Evolutionary conservation across 768 basidiomycete species (phyloP).

Genomic region (Podaxis sp.): DNA sequence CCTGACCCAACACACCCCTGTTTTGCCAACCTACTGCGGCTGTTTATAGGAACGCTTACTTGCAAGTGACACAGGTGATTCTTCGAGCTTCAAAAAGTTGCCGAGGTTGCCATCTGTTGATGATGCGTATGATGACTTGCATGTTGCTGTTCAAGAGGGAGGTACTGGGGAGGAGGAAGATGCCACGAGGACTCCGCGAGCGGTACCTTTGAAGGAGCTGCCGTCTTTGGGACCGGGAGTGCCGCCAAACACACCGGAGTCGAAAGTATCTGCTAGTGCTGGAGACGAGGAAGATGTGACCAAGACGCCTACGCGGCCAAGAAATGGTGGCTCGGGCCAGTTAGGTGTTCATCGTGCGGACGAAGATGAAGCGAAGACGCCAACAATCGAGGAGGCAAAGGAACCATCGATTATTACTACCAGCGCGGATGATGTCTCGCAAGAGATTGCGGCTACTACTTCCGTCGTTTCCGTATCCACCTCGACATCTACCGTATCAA

Average conservation of each 20-base stretch:
- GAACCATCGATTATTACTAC: neutral
- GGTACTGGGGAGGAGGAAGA: neutral
- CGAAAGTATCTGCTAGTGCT: neutral
- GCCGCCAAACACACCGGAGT: neutral
- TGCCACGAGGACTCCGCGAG: constrained; percentile 14
- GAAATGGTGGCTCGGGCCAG: neutral
- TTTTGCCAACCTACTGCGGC: neutral
- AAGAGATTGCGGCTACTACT: neutral
- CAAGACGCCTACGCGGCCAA: neutral
- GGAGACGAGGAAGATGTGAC: neutral
- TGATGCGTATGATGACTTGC: constrained; percentile 43
- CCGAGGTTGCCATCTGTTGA: constrained; percentile 61
- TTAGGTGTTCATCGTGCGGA: neutral
- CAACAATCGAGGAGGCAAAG: neutral
- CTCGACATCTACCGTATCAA: neutral
- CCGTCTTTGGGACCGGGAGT: neutral
- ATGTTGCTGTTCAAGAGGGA: neutral
- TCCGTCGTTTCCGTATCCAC: neutral
- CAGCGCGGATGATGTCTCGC: neutral
- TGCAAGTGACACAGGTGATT: constrained; percentile 22
- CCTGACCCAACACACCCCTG: neutral
- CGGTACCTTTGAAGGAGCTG: constrained; percentile 5
- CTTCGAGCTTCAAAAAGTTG: constrained; percentile 42
- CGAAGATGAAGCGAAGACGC: neutral
- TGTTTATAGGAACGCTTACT: constrained; percentile 42